phyloP scores from a whole-genome alignment of 306 rosid species.

The Urtica urens region DNA sequence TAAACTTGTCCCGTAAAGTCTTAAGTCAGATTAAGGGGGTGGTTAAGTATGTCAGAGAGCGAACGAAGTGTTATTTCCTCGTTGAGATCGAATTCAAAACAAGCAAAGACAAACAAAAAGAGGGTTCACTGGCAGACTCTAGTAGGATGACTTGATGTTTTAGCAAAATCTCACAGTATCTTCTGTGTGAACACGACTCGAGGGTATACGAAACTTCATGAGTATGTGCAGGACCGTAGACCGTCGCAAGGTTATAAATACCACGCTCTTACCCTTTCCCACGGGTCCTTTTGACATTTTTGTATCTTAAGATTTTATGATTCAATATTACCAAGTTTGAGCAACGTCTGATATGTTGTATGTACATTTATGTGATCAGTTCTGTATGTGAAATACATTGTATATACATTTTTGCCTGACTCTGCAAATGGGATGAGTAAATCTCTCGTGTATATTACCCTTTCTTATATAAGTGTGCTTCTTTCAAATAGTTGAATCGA shows the following conservation, averaged over 20 bases:
- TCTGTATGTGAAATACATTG: background rate
- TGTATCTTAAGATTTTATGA: background rate
- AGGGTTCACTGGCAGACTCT: constrained; percentile 9
- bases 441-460: background rate
- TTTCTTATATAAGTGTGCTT: too few relatives aligned
- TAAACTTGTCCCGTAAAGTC: constrained; percentile 55
- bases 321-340: background rate
- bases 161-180: too few relatives aligned
- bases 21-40: constrained; percentile 58
- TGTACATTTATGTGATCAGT: too few relatives aligned
- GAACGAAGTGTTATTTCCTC: constrained; percentile 48
- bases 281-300: background rate
- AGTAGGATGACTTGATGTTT: constrained; percentile 14
- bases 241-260: constrained; percentile 1
- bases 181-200: too few relatives aligned
- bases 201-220: too few relatives aligned
- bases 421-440: background rate
- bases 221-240: too few relatives aligned
- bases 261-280: background rate
- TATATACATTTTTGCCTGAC: background rate
- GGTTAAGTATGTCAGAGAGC: constrained; percentile 52
- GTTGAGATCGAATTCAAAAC: constrained; percentile 45
- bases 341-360: background rate
- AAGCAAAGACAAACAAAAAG: constrained; percentile 24
- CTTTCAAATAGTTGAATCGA: too few relatives aligned